A percentile compares a stretch with the other conserved stretches of the same genome.
Conservation (phyloP, 805 yeast genomes). For the Metschnikowia kofuensis region DNA sequence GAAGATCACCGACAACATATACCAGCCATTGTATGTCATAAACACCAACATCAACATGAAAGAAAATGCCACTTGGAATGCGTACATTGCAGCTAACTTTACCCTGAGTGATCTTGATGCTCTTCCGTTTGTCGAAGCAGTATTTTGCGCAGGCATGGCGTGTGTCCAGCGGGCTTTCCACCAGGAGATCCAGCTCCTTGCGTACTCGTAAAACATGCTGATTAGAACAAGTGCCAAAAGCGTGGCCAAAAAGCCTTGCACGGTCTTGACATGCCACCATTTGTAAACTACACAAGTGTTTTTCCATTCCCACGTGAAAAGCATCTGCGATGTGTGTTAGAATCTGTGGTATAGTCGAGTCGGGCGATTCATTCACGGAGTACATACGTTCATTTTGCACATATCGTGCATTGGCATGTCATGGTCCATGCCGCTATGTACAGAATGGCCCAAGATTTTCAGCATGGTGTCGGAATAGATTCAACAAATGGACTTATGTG, state of each 20-base stretch:
- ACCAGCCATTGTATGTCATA: constrained; percentile 87
- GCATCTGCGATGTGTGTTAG: constrained; percentile 41
- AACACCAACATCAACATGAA: constrained; percentile 75
- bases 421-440: constrained; percentile 17
- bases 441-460: constrained; percentile 19
- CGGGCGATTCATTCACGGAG: background rate
- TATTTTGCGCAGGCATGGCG: background rate
- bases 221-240: constrained; percentile 46
- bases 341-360: background rate
- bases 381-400: constrained; percentile 54
- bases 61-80: constrained; percentile 65
- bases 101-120: constrained; percentile 13
- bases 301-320: constrained; percentile 75
- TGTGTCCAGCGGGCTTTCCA: constrained; percentile 25
- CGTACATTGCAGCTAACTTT: constrained; percentile 49
- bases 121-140: background rate
- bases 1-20: constrained; percentile 65
- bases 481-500: too few relatives aligned
- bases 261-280: constrained; percentile 75
- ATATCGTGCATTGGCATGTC: constrained; percentile 28
- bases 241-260: constrained; percentile 49
- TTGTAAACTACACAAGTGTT: constrained; percentile 69
- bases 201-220: constrained; percentile 59
- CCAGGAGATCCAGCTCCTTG: constrained; percentile 29
- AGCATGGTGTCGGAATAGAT: background rate